A percentile compares a stretch with the other conserved stretches of the same genome.
These are phyloP conservation scores for Kockiozyma suomiensis DNA, from an alignment of 805 yeast genomes.

Conservation along the genomic window DNA sequence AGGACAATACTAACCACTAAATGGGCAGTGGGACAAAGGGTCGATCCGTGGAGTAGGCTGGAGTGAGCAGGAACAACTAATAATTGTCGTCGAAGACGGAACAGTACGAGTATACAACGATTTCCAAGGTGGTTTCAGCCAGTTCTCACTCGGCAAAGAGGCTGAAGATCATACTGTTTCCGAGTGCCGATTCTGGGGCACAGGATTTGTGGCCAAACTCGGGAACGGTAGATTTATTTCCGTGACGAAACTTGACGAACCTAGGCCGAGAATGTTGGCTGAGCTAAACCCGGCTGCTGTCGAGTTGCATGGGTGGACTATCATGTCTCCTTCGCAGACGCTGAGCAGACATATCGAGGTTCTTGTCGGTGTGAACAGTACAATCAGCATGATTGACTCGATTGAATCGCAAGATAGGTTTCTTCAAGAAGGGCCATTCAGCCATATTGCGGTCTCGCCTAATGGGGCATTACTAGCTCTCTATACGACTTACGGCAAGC, in stretches of 20 bases:
- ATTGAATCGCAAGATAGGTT: constrained; percentile 45
- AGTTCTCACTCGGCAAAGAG: constrained; percentile 47
- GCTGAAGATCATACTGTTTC: constrained; percentile 43
- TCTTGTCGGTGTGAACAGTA: constrained; percentile 34
- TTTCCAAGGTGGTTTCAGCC: constrained; percentile 67
- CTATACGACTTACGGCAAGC: constrained; percentile 48
- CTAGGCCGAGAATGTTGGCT: constrained; percentile 35
- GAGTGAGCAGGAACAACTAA: constrained; percentile 55
- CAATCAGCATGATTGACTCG: constrained; percentile 36
- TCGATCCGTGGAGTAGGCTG: constrained; percentile 58
- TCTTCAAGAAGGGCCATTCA: constrained; percentile 55
- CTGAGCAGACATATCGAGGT: constrained; percentile 41
- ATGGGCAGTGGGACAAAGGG: constrained; percentile 49
- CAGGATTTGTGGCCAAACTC: constrained; percentile 52
- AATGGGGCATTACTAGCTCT: constrained; percentile 59
- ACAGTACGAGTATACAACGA: constrained; percentile 62
- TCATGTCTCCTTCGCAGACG: constrained; percentile 38
- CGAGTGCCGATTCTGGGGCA: constrained; percentile 47
- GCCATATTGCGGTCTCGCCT: constrained; percentile 52
- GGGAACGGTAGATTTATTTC: constrained; percentile 48
- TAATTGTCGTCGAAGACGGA: constrained; percentile 58
- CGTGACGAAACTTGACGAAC: constrained; percentile 48
- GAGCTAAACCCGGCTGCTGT: constrained; percentile 17
- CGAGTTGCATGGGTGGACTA: constrained; percentile 40
- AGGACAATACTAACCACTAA: constrained; percentile 12